phyloP scores from a whole-genome alignment of 306 rosid species.

The Prunus mira region DNA sequence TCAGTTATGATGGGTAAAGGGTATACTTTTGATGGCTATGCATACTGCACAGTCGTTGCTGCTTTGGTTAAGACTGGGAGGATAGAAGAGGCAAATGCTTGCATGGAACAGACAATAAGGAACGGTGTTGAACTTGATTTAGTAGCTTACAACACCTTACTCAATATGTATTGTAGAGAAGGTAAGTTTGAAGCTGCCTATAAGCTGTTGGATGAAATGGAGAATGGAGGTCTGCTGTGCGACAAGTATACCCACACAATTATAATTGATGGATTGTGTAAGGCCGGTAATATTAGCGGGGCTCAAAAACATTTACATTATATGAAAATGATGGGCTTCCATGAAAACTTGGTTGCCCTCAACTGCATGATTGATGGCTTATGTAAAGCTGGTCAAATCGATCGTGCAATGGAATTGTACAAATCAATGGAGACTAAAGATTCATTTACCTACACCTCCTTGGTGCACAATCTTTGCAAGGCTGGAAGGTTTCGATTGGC shows the following conservation, averaged over 20 bases:
- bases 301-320: slow-evolving; percentile 55
- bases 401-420: slow-evolving; percentile 59
- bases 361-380: slow-evolving; percentile 73
- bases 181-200: slow-evolving; percentile 62
- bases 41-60: slow-evolving; percentile 66
- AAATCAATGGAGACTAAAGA: slow-evolving; percentile 70
- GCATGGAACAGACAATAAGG: slow-evolving; percentile 39
- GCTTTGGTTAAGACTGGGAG: slow-evolving; percentile 63
- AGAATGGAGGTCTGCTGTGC: slow-evolving; percentile 53
- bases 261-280: slow-evolving; percentile 64
- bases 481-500: slow-evolving; percentile 54
- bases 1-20: slow-evolving; percentile 60
- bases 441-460: slow-evolving; percentile 54
- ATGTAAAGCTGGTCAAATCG: slow-evolving; percentile 73
- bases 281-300: slow-evolving; percentile 44
- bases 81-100: slow-evolving; percentile 54
- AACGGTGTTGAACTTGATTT: slow-evolving; percentile 58
- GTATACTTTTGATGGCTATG: slow-evolving; percentile 62
- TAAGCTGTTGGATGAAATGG: slow-evolving; percentile 54
- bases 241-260: slow-evolving; percentile 70
- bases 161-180: slow-evolving; percentile 58
- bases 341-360: slow-evolving; percentile 57
- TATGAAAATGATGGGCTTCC: slow-evolving; percentile 52
- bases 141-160: slow-evolving; percentile 58
- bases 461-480: slow-evolving; percentile 80